Evolutionary conservation across 1,284 basidiomycete genomes (phyloP).

Genomic region (Microbotryum violaceum): DNA sequence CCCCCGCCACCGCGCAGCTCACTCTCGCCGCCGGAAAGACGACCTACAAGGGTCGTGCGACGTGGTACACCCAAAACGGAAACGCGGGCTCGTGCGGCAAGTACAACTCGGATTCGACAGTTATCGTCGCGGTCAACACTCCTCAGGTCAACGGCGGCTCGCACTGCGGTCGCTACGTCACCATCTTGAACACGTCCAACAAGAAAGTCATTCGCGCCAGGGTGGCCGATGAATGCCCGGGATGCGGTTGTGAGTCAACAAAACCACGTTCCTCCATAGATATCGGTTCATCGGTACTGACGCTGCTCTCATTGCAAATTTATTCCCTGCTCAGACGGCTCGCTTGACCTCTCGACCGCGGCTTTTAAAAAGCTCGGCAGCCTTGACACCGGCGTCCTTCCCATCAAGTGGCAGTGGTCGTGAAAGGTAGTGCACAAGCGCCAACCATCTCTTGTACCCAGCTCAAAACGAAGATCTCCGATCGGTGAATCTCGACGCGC

Average conservation of each 20-base stretch:
- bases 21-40: conserved; percentile 6
- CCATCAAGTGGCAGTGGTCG: conserved; percentile 17
- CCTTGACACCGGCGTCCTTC: conserved; percentile 16
- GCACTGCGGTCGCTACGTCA: conserved; percentile 12
- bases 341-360: not conserved
- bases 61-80: conserved; percentile 15
- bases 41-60: not conserved
- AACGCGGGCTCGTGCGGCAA: conserved; percentile 18
- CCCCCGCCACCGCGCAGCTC: not conserved
- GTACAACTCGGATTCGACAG: conserved; percentile 2
- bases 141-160: conserved; percentile 1
- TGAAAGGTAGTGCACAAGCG: not conserved
- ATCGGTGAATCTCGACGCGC: too few relatives aligned
- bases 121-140: conserved; percentile 20
- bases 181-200: conserved; percentile 11
- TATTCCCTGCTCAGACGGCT: too few relatives aligned
- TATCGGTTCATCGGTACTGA: not conserved
- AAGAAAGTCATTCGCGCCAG: conserved; percentile 13
- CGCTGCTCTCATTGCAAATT: not conserved
- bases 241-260: not conserved
- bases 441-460: too few relatives aligned
- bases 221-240: conserved; percentile 14
- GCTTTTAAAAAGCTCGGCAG: conserved; percentile 7
- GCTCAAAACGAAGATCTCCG: too few relatives aligned
- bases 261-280: not conserved